Conservation (phyloP, 306 rosid genomes). For the Sesbania bispinosa region DNA sequence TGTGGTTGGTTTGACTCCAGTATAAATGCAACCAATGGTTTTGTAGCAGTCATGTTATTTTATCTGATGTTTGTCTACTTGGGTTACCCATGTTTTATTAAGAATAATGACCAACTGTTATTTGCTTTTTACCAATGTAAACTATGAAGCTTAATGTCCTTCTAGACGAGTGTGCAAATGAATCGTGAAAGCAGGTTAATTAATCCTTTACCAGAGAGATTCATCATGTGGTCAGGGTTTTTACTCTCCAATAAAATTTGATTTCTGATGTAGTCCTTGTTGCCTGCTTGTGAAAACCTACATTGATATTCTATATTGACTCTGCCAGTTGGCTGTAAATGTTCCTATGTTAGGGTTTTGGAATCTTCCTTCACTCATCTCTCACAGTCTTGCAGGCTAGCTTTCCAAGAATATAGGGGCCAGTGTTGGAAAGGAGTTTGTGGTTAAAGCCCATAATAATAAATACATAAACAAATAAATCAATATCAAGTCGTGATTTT, state of each 20-base stretch:
- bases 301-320: neutral
- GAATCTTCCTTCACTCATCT: neutral
- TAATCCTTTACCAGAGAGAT: neutral
- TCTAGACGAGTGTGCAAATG: slow-evolving; percentile 23
- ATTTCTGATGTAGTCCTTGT: slow-evolving; percentile 13
- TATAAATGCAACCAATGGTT: slow-evolving; percentile 26
- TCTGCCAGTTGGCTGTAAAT: neutral
- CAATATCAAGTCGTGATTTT: neutral
- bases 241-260: slow-evolving; percentile 23
- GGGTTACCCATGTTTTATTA: slow-evolving; percentile 17
- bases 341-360: neutral
- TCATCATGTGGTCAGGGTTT: neutral
- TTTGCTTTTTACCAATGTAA: slow-evolving; percentile 18
- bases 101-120: slow-evolving; percentile 10
- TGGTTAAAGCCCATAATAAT: neutral
- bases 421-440: neutral
- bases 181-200: neutral
- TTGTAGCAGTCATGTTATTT: slow-evolving; percentile 19
- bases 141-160: slow-evolving; percentile 21
- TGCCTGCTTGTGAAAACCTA: slow-evolving; percentile 13
- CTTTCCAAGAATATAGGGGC: neutral
- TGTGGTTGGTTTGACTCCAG: slow-evolving; percentile 77
- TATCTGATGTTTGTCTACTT: slow-evolving; percentile 11
- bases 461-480: no score
- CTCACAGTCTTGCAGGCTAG: neutral